Percentiles rank a stretch among this genome's conserved stretches.
These are phyloP conservation scores for Yamadazyma sp. DNA, from an alignment of 1,139 yeast genomes.

Conservation along the genomic window DNA sequence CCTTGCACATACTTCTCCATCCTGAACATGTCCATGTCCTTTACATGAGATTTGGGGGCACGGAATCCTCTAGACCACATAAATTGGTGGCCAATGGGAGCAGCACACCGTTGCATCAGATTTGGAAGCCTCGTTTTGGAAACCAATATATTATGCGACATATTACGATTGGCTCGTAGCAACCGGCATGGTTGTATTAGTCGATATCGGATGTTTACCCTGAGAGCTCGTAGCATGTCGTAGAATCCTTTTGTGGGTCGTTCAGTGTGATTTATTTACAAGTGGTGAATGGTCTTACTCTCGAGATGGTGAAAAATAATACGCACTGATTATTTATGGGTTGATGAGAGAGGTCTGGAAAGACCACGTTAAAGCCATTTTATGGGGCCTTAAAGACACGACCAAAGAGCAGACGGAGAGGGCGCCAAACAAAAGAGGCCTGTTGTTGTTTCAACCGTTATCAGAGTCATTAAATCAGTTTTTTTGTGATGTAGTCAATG, in stretches of 20 bases:
- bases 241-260: background rate
- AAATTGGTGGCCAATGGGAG: too few relatives aligned
- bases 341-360: too few relatives aligned
- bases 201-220: background rate
- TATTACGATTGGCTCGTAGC: background rate
- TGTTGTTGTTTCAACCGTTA: slow-evolving; percentile 2
- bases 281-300: background rate
- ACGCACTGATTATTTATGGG: slow-evolving; percentile 1
- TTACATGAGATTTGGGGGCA: background rate
- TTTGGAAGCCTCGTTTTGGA: too few relatives aligned
- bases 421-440: background rate
- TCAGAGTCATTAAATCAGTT: slow-evolving; percentile 86
- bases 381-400: too few relatives aligned
- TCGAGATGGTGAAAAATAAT: background rate
- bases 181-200: background rate
- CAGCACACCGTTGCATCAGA: too few relatives aligned
- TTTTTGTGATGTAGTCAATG: slow-evolving; percentile 52
- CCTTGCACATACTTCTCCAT: background rate
- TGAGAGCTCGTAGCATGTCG: background rate
- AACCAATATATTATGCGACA: too few relatives aligned
- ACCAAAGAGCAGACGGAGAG: background rate
- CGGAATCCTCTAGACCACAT: background rate
- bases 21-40: background rate
- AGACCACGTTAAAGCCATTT: too few relatives aligned
- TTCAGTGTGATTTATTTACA: background rate